Percentiles rank a stretch among this genome's conserved stretches.
phyloP scores from a whole-genome alignment of 2,329 filamentous ascomycete genomes.

The Didymella sp. region DNA sequence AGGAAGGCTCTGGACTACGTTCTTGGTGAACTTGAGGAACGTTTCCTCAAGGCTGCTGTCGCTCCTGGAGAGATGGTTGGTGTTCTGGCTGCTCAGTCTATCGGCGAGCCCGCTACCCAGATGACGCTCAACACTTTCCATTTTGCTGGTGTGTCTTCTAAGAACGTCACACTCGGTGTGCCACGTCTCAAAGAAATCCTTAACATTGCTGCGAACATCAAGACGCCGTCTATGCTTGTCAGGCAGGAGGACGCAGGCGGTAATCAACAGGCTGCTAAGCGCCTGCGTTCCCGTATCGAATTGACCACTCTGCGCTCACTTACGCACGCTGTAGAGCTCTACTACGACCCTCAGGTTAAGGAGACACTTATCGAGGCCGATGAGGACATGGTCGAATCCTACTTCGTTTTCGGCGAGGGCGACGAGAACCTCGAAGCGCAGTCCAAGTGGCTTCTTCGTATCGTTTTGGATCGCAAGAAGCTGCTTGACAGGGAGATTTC shows the following conservation, averaged over 20 bases:
- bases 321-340: constrained; percentile 91
- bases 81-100: constrained; percentile 95
- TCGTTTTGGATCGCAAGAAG: constrained; percentile 91
- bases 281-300: constrained; percentile 87
- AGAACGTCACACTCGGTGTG: constrained; percentile 99
- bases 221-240: constrained; percentile 96
- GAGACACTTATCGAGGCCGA: constrained; percentile 87
- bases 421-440: constrained; percentile 68
- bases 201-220: constrained; percentile 97
- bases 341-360: constrained; percentile 92
- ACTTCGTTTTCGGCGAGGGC: constrained; percentile 90
- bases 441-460: constrained; percentile 93
- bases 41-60: constrained; percentile 85
- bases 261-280: constrained; percentile 80
- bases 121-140: constrained; percentile 99
- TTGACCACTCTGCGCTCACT: constrained; percentile 93
- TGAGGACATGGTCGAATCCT: constrained; percentile 92
- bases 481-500: constrained; percentile 92
- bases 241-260: constrained; percentile 70
- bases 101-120: constrained; percentile 97
- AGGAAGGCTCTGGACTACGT: constrained; percentile 93
- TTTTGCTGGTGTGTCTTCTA: constrained; percentile 98
- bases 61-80: constrained; percentile 98
- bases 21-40: constrained; percentile 85
- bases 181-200: constrained; percentile 99